phyloP scores from a whole-genome alignment of 108 stramenopile genomes.

The Conticribra weissflogii region DNA sequence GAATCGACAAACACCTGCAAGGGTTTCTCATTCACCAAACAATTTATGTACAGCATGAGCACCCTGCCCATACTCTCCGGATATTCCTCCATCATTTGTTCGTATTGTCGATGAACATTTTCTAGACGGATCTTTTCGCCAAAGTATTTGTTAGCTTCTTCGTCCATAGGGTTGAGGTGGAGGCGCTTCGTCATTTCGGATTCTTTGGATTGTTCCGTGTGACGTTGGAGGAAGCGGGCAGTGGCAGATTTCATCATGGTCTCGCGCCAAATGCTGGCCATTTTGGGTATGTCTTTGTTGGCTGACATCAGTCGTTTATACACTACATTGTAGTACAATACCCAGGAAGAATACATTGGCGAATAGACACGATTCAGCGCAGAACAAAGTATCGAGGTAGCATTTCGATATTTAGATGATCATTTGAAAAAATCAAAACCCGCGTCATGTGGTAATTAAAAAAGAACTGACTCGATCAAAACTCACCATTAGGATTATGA shows the following conservation, averaged over 20 bases:
- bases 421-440: too few relatives aligned
- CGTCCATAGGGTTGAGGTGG: constrained; percentile 76
- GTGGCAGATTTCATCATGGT: constrained; percentile 71
- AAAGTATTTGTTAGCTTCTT: constrained; percentile 84
- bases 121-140: constrained; percentile 60
- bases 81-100: constrained; percentile 92
- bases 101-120: constrained; percentile 77
- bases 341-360: too few relatives aligned
- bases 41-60: constrained; percentile 94
- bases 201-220: constrained; percentile 56
- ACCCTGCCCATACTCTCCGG: constrained; percentile 94
- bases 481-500: constrained; percentile 66
- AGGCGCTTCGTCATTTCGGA: constrained; percentile 53
- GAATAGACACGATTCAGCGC: too few relatives aligned
- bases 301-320: constrained; percentile 53
- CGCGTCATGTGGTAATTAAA: too few relatives aligned
- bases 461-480: too few relatives aligned
- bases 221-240: constrained; percentile 43
- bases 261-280: constrained; percentile 69
- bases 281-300: constrained; percentile 16
- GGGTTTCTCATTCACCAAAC: constrained; percentile 78
- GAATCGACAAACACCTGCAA: constrained; percentile 95
- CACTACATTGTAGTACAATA: too few relatives aligned
- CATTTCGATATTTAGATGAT: too few relatives aligned
- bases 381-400: too few relatives aligned